A percentile compares a stretch with the other conserved stretches of the same genome.
These are phyloP conservation scores for Plasmodium malariae DNA, from an alignment of 169 alveolate species.

Conservation along the genomic window DNA sequence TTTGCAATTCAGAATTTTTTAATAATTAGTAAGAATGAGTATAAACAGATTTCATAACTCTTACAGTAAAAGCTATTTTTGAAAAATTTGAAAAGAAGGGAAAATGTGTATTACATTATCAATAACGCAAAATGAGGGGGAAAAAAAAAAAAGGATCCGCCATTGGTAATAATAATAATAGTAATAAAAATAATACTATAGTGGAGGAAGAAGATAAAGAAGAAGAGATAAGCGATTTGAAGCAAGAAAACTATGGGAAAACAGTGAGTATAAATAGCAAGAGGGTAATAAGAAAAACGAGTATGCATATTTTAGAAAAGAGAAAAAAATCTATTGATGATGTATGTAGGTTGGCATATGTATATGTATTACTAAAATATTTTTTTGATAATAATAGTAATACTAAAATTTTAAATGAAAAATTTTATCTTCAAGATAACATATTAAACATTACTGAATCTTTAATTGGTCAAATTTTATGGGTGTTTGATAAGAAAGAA, in stretches of 20 bases:
- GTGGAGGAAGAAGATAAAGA: not conserved
- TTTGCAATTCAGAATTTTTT: too few species aligned
- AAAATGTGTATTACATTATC: too few species aligned
- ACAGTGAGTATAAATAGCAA: not conserved
- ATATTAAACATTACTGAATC: slow-evolving; percentile 46
- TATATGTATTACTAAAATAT: slow-evolving; percentile 37
- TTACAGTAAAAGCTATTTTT: too few species aligned
- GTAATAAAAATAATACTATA: not conserved
- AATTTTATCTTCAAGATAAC: slow-evolving; percentile 56
- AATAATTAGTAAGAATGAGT: too few species aligned
- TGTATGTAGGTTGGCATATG: slow-evolving; percentile 3
- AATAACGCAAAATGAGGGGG: too few species aligned
- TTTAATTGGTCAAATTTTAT: slow-evolving; percentile 46
- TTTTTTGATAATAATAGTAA: slow-evolving; percentile 52
- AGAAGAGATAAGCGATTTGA: not conserved
- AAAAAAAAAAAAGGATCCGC: not conserved
- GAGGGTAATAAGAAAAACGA: not conserved
- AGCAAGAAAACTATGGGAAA: not conserved
- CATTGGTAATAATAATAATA: too few species aligned
- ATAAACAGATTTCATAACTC: too few species aligned
- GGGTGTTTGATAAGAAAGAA: slow-evolving; percentile 31
- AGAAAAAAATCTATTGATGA: slow-evolving; percentile 4
- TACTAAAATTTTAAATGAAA: slow-evolving; percentile 30
- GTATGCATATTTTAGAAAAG: not conserved
- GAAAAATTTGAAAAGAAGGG: too few species aligned